A percentile compares a stretch with the other conserved stretches of the same genome.
Evolutionary conservation across 164 flowering plant genomes (phyloP).

Genomic region (Liquidambar formosana): DNA sequence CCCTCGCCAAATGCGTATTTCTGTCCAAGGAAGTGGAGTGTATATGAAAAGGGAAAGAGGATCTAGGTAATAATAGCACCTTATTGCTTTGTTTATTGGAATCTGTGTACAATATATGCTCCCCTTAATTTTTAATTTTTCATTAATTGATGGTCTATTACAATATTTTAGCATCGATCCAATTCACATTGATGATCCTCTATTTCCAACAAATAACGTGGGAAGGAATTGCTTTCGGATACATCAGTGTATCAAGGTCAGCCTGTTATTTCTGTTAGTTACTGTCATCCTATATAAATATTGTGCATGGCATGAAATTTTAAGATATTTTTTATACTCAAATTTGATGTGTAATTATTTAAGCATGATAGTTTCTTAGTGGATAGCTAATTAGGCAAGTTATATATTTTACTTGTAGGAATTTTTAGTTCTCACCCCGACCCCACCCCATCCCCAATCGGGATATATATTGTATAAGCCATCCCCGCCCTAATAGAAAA

Average conservation of each 20-base stretch:
- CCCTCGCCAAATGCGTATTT: slow-evolving; percentile 95
- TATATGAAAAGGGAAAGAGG: slow-evolving; percentile 90
- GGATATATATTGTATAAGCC: too few species aligned
- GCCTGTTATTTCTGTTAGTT: slow-evolving; percentile 14
- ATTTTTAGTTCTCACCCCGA: too few species aligned
- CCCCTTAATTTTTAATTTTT: neutral
- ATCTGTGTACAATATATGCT: neutral
- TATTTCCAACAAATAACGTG: slow-evolving; percentile 85
- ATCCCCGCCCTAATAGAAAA: too few species aligned
- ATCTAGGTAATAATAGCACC: slow-evolving; percentile 47
- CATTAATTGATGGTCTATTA: slow-evolving; percentile 7
- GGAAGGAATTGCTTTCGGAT: slow-evolving; percentile 96
- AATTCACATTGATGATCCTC: slow-evolving; percentile 92
- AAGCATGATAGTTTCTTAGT: too few species aligned
- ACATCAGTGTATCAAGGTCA: slow-evolving; percentile 96
- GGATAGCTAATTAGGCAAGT: too few species aligned
- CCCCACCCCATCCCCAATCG: too few species aligned
- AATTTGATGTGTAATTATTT: too few species aligned
- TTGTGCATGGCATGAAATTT: neutral
- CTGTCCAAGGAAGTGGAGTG: slow-evolving; percentile 88
- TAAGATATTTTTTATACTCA: too few species aligned
- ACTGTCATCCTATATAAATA: neutral
- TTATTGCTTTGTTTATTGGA: slow-evolving; percentile 3
- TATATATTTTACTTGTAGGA: too few species aligned
- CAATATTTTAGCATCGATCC: slow-evolving; percentile 82